Conservation (phyloP, 2,329 filamentous ascomycete species). For the Colletotrichum scovillei region DNA sequence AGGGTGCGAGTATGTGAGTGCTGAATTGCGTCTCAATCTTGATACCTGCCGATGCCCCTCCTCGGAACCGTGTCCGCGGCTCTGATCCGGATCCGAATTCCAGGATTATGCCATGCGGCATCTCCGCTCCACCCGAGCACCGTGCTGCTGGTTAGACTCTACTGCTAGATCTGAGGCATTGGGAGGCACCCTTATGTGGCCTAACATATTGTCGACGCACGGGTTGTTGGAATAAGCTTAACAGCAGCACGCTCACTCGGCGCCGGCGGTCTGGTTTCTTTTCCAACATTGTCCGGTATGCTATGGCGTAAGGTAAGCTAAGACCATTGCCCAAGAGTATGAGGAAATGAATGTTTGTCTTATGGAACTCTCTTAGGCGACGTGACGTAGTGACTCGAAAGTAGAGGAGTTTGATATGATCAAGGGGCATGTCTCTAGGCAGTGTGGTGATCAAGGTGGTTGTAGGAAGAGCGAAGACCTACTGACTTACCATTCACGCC, state of each 20-base stretch:
- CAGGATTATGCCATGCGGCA: neutral
- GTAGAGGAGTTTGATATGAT: no score
- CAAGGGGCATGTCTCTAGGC: no score
- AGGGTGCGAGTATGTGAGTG: neutral
- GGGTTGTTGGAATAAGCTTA: neutral
- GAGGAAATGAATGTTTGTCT: no score
- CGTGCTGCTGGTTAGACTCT: neutral
- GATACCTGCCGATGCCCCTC: neutral
- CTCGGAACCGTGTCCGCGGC: neutral
- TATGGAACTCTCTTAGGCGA: no score
- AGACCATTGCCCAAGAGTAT: no score
- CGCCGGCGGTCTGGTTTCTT: neutral
- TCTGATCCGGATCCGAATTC: neutral
- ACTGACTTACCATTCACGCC: no score
- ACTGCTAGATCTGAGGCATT: neutral
- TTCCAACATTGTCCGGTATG: neutral
- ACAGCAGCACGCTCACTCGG: neutral
- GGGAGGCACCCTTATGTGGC: no score
- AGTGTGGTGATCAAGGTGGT: no score
- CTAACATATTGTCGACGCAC: neutral
- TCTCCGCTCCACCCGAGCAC: neutral
- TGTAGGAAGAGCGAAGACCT: no score
- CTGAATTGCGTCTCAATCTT: neutral
- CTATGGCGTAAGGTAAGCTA: neutral
- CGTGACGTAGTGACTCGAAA: no score